A percentile compares a stretch with the other conserved stretches of the same genome.
phyloP scores from a whole-genome alignment of 345 rosid genomes.

The Trapa bicornis region DNA sequence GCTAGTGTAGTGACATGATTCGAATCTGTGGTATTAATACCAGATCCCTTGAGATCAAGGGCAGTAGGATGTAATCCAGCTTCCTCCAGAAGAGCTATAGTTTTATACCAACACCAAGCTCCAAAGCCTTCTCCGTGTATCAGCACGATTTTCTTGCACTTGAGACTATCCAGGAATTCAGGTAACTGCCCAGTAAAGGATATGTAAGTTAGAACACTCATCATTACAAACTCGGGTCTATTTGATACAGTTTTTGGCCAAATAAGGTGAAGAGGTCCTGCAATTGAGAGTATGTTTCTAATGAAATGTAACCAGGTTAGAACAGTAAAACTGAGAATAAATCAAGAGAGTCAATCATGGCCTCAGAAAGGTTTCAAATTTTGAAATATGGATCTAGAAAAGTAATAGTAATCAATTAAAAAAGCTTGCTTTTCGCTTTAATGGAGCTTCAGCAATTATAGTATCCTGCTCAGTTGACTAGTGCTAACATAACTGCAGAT shows the following conservation, averaged over 20 bases:
- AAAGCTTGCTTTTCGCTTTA: background rate
- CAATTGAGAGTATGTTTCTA: background rate
- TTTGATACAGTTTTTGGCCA: too few relatives aligned
- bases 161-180: conserved; percentile 53
- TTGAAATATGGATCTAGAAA: background rate
- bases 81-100: conserved; percentile 73
- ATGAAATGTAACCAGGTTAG: background rate
- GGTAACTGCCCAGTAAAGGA: conserved; percentile 31
- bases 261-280: too few relatives aligned
- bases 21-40: conserved; percentile 61
- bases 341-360: background rate
- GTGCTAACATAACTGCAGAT: background rate
- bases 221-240: background rate
- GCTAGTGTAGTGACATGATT: conserved; percentile 55
- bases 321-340: background rate
- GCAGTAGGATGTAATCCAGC: conserved; percentile 61
- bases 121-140: conserved; percentile 97
- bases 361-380: background rate
- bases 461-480: background rate
- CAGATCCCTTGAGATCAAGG: conserved; percentile 75
- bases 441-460: background rate
- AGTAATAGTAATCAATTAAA: conserved; percentile 2
- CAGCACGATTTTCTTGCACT: conserved; percentile 45
- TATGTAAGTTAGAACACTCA: background rate
- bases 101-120: conserved; percentile 99